Conservation (phyloP, 768 basidiomycete genomes). For the Dictyophora rubrovolvata region DNA sequence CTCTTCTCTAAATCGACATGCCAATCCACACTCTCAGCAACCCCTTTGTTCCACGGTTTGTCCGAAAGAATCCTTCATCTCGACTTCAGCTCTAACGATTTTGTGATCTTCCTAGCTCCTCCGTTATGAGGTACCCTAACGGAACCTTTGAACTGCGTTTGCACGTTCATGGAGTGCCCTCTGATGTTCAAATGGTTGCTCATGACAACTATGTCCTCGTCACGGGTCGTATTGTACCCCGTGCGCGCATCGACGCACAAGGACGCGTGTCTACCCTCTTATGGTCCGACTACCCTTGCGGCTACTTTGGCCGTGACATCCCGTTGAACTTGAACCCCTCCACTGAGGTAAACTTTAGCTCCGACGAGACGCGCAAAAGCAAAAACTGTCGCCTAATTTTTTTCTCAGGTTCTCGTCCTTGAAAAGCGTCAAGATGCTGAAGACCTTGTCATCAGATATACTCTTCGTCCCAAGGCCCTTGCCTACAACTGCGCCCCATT, state of each 20-base stretch:
- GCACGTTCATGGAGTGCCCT: background rate
- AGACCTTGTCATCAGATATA: constrained; percentile 1
- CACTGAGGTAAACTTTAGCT: background rate
- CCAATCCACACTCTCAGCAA: background rate
- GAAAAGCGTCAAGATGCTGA: background rate
- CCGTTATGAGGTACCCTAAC: background rate
- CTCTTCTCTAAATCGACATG: background rate
- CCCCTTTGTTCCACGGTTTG: constrained; percentile 5
- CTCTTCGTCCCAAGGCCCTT: background rate
- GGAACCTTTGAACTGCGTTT: background rate
- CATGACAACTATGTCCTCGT: background rate
- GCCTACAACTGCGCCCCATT: background rate
- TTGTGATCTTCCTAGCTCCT: background rate
- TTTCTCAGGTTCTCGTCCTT: background rate
- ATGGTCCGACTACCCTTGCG: background rate
- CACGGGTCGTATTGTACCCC: background rate
- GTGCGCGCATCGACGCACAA: background rate
- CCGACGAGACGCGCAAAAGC: background rate
- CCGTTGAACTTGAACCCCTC: background rate
- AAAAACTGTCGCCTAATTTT: too few relatives aligned
- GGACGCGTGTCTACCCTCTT: background rate
- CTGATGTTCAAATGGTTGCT: background rate
- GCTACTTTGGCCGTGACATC: background rate
- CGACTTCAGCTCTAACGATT: background rate
- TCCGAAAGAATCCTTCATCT: background rate